Evolutionary conservation across 306 rosid species (phyloP).

Genomic region (Medicago truncatula): MtrunA17r5.0-ANR NC_053042.1:14226501-14227000

Average conservation of each 20-base stretch:
- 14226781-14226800: constrained; percentile 51
- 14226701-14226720: constrained; percentile 52
- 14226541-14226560: constrained; percentile 12
- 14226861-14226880: constrained; percentile 59
- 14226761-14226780: constrained; percentile 53
- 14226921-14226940: constrained; percentile 51
- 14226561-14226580: constrained; percentile 19
- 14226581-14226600: constrained; percentile 19
- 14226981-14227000: constrained; percentile 56
- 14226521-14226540: background rate
- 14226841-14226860: constrained; percentile 53
- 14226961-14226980: constrained; percentile 49
- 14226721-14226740: constrained; percentile 41
- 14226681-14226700: constrained; percentile 31
- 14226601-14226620: background rate
- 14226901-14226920: constrained; percentile 47
- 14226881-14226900: constrained; percentile 55
- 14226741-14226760: constrained; percentile 43
- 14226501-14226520: background rate
- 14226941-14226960: constrained; percentile 44
- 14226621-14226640: constrained; percentile 15
- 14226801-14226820: constrained; percentile 67
- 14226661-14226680: constrained; percentile 45
- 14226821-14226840: constrained; percentile 53
- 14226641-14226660: background rate